Evolutionary conservation across 78 protist species (phyloP), one percentile per base, ranked within the genome.

Genomic region (Polysphondylium violaceum): DNA sequence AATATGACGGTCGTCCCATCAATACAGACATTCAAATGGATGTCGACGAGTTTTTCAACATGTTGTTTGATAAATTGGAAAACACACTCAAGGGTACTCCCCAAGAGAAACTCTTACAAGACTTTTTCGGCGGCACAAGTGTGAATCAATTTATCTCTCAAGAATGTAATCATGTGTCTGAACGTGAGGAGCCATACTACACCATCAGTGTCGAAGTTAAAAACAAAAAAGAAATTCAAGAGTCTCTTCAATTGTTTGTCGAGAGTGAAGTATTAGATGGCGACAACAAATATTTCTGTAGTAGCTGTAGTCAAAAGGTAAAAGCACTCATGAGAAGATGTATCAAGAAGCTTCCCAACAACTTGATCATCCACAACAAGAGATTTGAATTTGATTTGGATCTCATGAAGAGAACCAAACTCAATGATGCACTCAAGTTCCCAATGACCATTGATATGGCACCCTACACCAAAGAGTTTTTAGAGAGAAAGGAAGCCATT

Each of bases 221-320:
- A 72, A 90, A 92, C 47, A 90, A 95, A 50, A 40, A 60, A 58
- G 56, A 58, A 29, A 59, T 95, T 16, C 44, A 16, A 16, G 90
- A 93, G 7, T 75, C 95, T 4, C 64, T 95, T 16, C 87, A 58
- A 31, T 41, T 56, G 33, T 87, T 87, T 55, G 86, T 94, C 0
- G 90, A 92, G 9, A 95, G 97, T 33, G 97, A 96, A 47, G 40
- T 81, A 53, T 90, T 97, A 3, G 97, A 96, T 38, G 98, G 98
- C 21, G 98, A 96, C 67, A 97, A 97, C 94, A 65, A 78, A 91
- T 97, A 95, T 88, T 63, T 55, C 43, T 97, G 98, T 87, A 88
- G 85, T 14, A 61, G 75, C 43, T 89, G 94, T 33, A 47, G 63
- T 36, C 38, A 51, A 50, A 73, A 96, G 68, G 95, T 88, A 36